Conservation (phyloP, 2,329 filamentous ascomycete species). For the Dendrostoma leiphaemia region DNA sequence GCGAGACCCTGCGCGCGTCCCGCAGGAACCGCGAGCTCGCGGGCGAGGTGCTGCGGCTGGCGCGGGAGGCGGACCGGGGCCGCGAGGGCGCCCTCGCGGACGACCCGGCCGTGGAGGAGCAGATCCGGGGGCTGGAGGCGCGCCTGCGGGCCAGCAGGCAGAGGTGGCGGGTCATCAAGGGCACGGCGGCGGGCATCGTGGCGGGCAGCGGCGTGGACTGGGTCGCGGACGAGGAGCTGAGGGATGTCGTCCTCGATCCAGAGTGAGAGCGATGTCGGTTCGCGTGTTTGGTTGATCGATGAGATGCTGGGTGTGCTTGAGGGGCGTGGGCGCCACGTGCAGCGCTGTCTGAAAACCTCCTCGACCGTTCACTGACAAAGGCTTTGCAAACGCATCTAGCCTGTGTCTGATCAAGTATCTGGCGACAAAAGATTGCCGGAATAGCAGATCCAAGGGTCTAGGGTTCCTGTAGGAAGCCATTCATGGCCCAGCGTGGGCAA, state of each 20-base stretch:
- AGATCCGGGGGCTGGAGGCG: slow-evolving; percentile 57
- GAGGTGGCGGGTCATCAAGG: slow-evolving; percentile 74
- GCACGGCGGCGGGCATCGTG: slow-evolving; percentile 73
- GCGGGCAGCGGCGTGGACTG: slow-evolving; percentile 82
- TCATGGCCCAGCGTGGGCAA: no score
- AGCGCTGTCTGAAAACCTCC: no score
- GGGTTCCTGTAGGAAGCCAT: no score
- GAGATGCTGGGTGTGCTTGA: background rate
- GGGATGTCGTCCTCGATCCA: slow-evolving; percentile 69
- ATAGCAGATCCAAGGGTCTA: no score
- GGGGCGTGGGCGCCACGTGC: background rate
- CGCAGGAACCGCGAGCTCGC: slow-evolving; percentile 63
- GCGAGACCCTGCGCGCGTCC: slow-evolving; percentile 54
- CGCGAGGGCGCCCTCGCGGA: slow-evolving; percentile 49
- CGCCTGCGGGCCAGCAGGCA: slow-evolving; percentile 62
- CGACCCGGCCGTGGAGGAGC: slow-evolving; percentile 49
- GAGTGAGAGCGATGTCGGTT: slow-evolving; percentile 38
- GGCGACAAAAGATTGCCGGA: no score
- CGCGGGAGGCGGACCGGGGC: slow-evolving; percentile 52
- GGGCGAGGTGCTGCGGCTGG: slow-evolving; percentile 60
- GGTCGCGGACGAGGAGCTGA: slow-evolving; percentile 66
- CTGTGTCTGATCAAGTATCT: no score
- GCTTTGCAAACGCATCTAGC: no score
- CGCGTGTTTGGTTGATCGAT: background rate
- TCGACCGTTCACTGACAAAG: no score